phyloP scores from a whole-genome alignment of 495 filamentous ascomycete species.

The Lineolata rhizophorae region DNA sequence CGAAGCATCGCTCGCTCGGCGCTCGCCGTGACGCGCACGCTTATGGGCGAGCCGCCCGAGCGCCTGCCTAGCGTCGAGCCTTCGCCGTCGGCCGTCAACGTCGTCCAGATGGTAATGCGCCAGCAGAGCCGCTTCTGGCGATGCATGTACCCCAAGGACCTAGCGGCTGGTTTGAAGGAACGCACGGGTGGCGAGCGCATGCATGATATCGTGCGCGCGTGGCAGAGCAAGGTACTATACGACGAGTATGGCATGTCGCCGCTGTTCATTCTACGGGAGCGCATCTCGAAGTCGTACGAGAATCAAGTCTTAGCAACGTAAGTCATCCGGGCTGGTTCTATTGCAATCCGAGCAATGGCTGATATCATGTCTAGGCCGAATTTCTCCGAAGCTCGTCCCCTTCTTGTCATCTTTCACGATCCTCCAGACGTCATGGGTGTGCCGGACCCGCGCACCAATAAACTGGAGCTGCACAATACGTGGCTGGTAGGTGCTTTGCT shows the following conservation, averaged over 20 bases:
- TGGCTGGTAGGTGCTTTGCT: constrained; percentile 45
- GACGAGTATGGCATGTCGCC: constrained; percentile 53
- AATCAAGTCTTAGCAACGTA: constrained; percentile 78
- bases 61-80: constrained; percentile 30
- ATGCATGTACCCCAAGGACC: constrained; percentile 30
- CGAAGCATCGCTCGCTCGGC: constrained; percentile 80
- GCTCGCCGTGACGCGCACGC: constrained; percentile 68
- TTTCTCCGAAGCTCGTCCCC: constrained; percentile 26
- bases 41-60: constrained; percentile 88
- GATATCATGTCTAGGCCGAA: constrained; percentile 23
- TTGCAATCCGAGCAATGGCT: constrained; percentile 7
- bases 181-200: constrained; percentile 25
- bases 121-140: constrained; percentile 36
- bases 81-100: constrained; percentile 23
- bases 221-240: constrained; percentile 44
- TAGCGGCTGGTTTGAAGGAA: constrained; percentile 15
- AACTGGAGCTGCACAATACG: constrained; percentile 57
- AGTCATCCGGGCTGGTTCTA: constrained; percentile 5
- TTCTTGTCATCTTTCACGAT: constrained; percentile 56
- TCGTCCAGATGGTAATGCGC: constrained; percentile 29
- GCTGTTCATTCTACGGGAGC: constrained; percentile 47
- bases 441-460: constrained; percentile 44
- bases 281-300: constrained; percentile 55
- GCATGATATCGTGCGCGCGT: constrained; percentile 53
- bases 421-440: constrained; percentile 47